Evolutionary conservation across 805 yeast genomes (phyloP).

Genomic region (Saccharomyces paradoxus): DNA sequence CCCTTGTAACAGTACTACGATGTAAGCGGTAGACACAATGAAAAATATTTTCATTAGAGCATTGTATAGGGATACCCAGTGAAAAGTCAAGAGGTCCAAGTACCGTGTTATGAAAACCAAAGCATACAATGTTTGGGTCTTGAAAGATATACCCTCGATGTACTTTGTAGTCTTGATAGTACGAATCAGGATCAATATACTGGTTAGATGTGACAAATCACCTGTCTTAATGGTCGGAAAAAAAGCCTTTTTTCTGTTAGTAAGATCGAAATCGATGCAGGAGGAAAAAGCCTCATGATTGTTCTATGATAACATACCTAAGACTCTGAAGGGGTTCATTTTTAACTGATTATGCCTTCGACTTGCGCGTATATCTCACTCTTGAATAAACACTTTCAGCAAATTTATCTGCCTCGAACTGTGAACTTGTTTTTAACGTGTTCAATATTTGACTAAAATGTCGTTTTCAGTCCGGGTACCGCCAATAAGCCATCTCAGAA

Average conservation of each 20-base stretch:
- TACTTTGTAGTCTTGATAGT: conserved; percentile 59
- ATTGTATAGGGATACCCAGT: conserved; percentile 63
- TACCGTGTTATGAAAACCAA: conserved; percentile 69
- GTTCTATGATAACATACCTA: conserved; percentile 4
- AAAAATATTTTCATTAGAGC: conserved; percentile 74
- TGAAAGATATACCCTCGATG: conserved; percentile 76
- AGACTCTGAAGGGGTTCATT: conserved; percentile 17
- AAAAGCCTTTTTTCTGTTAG: not conserved
- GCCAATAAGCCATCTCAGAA: not conserved
- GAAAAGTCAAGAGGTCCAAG: conserved; percentile 43
- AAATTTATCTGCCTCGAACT: conserved; percentile 23
- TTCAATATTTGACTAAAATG: not conserved
- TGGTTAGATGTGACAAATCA: conserved; percentile 75
- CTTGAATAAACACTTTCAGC: conserved; percentile 3
- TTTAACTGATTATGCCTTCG: not conserved
- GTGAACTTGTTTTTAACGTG: conserved; percentile 19
- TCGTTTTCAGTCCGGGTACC: not conserved
- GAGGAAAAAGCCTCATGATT: not conserved
- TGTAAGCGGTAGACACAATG: conserved; percentile 66
- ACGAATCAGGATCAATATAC: conserved; percentile 66
- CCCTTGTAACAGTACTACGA: conserved; percentile 57
- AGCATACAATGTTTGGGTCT: conserved; percentile 76
- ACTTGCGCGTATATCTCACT: not conserved
- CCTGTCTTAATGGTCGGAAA: conserved; percentile 32
- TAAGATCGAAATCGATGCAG: not conserved